phyloP scores from a whole-genome alignment of 306 rosid genomes.

The Malus sieversii region DNA sequence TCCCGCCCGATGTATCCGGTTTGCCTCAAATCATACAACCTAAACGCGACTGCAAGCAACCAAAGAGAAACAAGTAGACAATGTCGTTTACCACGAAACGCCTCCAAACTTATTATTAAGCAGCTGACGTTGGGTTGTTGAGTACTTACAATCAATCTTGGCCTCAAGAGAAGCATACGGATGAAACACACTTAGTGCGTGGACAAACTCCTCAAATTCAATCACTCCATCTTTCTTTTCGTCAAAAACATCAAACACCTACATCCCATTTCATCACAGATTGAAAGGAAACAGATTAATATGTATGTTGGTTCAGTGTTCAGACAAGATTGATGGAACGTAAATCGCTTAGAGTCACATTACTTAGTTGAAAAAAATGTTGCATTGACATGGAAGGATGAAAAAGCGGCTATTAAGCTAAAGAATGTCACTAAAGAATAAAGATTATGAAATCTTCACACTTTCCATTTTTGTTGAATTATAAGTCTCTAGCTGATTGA shows the following conservation, averaged over 20 bases:
- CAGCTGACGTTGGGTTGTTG: slow-evolving; percentile 9
- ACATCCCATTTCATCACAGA: not conserved
- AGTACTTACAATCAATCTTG: slow-evolving; percentile 61
- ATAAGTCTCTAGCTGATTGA: too few relatives aligned
- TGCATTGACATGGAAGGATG: too few relatives aligned
- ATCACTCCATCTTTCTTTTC: slow-evolving; percentile 59
- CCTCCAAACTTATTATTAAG: not conserved
- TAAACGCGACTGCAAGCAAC: slow-evolving; percentile 56
- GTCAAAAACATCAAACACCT: slow-evolving; percentile 69
- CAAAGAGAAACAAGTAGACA: slow-evolving; percentile 3
- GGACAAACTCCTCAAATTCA: slow-evolving; percentile 72
- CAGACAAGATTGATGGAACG: not conserved
- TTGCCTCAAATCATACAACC: slow-evolving; percentile 66
- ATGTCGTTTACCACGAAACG: not conserved
- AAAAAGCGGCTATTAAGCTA: too few relatives aligned
- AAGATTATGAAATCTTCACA: too few relatives aligned
- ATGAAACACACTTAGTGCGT: slow-evolving; percentile 62
- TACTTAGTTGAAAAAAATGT: not conserved
- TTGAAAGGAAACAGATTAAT: not conserved
- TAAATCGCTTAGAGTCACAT: not conserved
- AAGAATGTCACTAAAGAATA: too few relatives aligned
- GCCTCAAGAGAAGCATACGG: slow-evolving; percentile 43
- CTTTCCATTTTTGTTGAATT: too few relatives aligned
- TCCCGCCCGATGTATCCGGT: slow-evolving; percentile 65
- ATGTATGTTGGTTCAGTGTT: not conserved